phyloP scores from a whole-genome alignment of 352 stramenopile genomes.

The Phytophthora fragariaefolia region DNA sequence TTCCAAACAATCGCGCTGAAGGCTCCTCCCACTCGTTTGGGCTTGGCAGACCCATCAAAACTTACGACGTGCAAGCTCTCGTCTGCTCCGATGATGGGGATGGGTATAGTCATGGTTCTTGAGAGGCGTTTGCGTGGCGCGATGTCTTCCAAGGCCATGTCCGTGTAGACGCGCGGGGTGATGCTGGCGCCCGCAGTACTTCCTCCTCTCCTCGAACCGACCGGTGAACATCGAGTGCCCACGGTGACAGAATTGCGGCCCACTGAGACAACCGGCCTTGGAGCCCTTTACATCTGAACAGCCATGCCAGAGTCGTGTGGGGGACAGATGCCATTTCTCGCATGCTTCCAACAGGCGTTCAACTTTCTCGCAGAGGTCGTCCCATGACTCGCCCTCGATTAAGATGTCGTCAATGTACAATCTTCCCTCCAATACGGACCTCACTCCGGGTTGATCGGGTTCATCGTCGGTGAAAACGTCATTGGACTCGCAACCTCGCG shows the following conservation, averaged over 20 bases:
- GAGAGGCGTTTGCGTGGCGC: not conserved
- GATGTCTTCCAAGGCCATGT: not conserved
- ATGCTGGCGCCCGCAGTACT: slow-evolving; percentile 11
- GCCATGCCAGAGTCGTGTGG: slow-evolving; percentile 9
- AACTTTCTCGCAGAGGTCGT: not conserved
- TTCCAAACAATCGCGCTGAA: slow-evolving; percentile 25
- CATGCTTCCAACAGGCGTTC: not conserved
- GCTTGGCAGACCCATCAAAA: slow-evolving; percentile 27
- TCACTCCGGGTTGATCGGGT: not conserved
- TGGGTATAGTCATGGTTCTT: not conserved
- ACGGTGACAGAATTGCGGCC: not conserved
- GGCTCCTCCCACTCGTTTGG: slow-evolving; percentile 6
- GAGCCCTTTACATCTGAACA: not conserved
- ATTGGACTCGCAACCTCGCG: too few relatives aligned
- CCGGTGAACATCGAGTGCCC: not conserved
- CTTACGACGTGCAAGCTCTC: slow-evolving; percentile 10
- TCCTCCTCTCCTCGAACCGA: slow-evolving; percentile 15
- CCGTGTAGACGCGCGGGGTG: not conserved
- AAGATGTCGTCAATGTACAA: not conserved
- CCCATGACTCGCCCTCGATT: not conserved
- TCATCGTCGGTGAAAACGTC: not conserved
- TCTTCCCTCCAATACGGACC: not conserved
- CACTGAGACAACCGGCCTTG: slow-evolving; percentile 5
- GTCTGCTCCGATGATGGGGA: not conserved
- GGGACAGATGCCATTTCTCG: not conserved